phyloP scores from a whole-genome alignment of 768 basidiomycete genomes.

The Coprinopsis sp. region DNA sequence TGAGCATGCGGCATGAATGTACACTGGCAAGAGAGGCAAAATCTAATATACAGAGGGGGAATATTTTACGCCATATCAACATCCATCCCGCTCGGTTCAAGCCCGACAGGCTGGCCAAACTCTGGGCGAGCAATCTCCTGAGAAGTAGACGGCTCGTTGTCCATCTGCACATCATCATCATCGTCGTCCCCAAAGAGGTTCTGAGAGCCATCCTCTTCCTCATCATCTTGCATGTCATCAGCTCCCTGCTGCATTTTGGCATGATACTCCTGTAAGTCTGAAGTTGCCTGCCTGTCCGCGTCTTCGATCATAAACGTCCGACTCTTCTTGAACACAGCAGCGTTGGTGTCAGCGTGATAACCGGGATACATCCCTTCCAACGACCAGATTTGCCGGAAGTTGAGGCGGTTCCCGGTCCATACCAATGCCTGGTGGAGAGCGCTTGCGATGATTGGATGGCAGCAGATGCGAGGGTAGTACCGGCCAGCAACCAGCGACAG shows the following conservation, averaged over 20 bases:
- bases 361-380: slow-evolving; percentile 69
- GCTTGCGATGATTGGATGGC: slow-evolving; percentile 54
- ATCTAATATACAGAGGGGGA: too few relatives aligned
- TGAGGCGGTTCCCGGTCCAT: slow-evolving; percentile 37
- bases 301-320: slow-evolving; percentile 59
- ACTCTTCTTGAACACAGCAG: slow-evolving; percentile 48
- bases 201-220: too few relatives aligned
- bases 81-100: too few relatives aligned
- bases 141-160: too few relatives aligned
- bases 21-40: too few relatives aligned
- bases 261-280: neutral
- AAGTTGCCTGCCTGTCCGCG: slow-evolving; percentile 46
- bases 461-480: slow-evolving; percentile 71
- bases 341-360: slow-evolving; percentile 65
- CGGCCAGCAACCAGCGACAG: slow-evolving; percentile 71
- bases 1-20: too few relatives aligned
- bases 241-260: neutral
- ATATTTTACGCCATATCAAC: too few relatives aligned
- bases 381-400: slow-evolving; percentile 65
- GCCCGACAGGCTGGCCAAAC: too few relatives aligned
- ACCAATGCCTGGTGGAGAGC: slow-evolving; percentile 36
- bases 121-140: too few relatives aligned
- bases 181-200: too few relatives aligned
- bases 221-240: too few relatives aligned
- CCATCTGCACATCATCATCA: too few relatives aligned